Percentiles rank a stretch among this genome's conserved stretches.
phyloP scores from a whole-genome alignment of 768 basidiomycete species.

The Lactifluus volemus region DNA sequence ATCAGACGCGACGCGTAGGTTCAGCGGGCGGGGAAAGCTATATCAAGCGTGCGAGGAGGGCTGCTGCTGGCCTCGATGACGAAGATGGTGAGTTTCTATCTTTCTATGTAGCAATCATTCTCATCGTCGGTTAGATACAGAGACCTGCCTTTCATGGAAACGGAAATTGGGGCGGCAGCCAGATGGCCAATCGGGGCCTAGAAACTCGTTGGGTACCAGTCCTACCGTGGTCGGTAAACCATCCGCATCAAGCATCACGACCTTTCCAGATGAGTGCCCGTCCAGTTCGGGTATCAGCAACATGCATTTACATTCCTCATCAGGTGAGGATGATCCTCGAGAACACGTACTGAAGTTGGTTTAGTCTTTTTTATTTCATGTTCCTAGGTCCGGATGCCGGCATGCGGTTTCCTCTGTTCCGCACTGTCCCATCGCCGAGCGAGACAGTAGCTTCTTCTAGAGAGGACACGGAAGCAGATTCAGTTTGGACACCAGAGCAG shows the following conservation, averaged over 20 bases:
- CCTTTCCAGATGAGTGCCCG: neutral
- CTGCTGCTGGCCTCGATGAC: neutral
- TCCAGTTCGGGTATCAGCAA: neutral
- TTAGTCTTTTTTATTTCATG: neutral
- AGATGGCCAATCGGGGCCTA: neutral
- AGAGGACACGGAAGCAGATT: neutral
- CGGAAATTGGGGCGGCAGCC: neutral
- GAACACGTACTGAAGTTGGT: neutral
- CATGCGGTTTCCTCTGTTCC: neutral
- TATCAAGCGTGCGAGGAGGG: neutral
- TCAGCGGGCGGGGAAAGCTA: neutral
- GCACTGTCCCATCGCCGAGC: neutral
- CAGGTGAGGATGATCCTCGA: neutral
- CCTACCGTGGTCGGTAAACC: neutral
- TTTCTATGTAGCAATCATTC: neutral
- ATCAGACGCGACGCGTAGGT: neutral
- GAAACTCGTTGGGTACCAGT: neutral
- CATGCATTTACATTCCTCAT: neutral
- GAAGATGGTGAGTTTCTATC: neutral
- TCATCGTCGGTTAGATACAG: neutral
- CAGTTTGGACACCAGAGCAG: neutral
- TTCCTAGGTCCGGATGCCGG: neutral
- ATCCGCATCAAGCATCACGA: neutral
- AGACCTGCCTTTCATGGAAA: neutral
- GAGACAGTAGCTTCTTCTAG: neutral